Evolutionary conservation across 75 land plant species (phyloP).

Genomic region (Sequoiadendron giganteum): DNA sequence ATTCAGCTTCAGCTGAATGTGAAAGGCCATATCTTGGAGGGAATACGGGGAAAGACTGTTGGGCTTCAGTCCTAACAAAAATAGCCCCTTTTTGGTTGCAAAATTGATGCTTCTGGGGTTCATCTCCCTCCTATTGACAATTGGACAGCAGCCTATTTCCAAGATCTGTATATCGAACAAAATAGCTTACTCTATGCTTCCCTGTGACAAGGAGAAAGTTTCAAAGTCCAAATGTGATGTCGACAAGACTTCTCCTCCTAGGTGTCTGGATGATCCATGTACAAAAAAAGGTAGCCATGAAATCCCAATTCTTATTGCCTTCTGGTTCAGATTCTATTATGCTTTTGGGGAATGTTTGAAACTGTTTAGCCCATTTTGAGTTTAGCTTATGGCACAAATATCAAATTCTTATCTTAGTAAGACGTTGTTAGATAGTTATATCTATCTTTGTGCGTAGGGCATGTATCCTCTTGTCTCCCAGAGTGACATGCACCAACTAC

Average conservation of each 20-base stretch:
- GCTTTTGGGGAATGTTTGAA: not conserved
- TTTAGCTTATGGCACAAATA: not conserved
- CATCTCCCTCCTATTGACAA: slow-evolving; percentile 52
- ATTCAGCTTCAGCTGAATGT: too few relatives aligned
- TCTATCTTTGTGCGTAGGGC: slow-evolving; percentile 26
- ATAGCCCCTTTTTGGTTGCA: slow-evolving; percentile 11
- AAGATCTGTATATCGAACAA: slow-evolving; percentile 35
- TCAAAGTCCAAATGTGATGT: not conserved
- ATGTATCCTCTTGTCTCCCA: slow-evolving; percentile 36
- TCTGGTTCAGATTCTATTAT: not conserved
- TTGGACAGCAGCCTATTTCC: slow-evolving; percentile 35
- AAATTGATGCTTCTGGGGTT: slow-evolving; percentile 70
- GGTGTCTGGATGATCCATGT: not conserved
- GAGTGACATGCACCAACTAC: slow-evolving; percentile 46
- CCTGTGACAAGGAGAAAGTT: slow-evolving; percentile 23
- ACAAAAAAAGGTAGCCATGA: not conserved
- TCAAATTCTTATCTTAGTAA: not conserved
- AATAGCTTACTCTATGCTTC: slow-evolving; percentile 31
- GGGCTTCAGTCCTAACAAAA: too few relatives aligned
- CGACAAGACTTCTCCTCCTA: not conserved
- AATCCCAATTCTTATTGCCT: not conserved
- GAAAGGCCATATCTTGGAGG: too few relatives aligned
- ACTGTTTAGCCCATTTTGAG: not conserved
- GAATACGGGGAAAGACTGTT: too few relatives aligned
- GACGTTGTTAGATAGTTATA: not conserved